Conservation (phyloP, 169 alveolate species). For the Perkinsus olseni region DNA sequence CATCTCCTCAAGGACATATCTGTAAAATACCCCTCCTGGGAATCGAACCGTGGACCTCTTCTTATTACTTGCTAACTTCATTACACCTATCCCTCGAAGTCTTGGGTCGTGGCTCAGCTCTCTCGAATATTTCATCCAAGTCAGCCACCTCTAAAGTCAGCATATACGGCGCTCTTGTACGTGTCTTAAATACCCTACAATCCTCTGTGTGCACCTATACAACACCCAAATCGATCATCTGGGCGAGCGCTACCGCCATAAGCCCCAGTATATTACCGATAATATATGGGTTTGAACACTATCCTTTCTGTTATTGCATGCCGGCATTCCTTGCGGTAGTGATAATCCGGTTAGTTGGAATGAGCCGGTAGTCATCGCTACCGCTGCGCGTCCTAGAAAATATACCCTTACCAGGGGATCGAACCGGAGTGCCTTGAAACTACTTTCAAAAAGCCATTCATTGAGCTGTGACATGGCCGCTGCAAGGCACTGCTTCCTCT, state of each 20-base stretch:
- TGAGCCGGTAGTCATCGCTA: conserved; percentile 58
- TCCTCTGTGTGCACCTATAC: conserved; percentile 60
- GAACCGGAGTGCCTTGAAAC: background rate
- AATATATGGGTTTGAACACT: background rate
- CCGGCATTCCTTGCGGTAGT: conserved; percentile 45
- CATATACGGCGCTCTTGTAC: conserved; percentile 72
- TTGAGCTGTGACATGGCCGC: background rate
- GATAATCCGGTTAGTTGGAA: conserved; percentile 61
- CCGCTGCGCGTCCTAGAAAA: conserved; percentile 51
- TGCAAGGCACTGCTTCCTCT: background rate
- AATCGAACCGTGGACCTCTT: background rate
- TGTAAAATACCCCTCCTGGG: background rate
- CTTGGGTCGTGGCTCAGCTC: background rate
- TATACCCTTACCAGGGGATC: background rate
- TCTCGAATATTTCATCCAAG: conserved; percentile 51
- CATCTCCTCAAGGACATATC: background rate
- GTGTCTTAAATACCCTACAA: conserved; percentile 60
- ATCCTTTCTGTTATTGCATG: conserved; percentile 5
- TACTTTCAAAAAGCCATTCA: background rate
- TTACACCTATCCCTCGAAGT: background rate
- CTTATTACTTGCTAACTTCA: conserved; percentile 37
- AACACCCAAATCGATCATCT: conserved; percentile 39
- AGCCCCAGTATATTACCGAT: background rate
- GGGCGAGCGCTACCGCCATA: background rate
- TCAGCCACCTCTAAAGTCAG: conserved; percentile 72